phyloP scores from a whole-genome alignment of 108 stramenopile genomes.

The Fistulifera solaris region DNA sequence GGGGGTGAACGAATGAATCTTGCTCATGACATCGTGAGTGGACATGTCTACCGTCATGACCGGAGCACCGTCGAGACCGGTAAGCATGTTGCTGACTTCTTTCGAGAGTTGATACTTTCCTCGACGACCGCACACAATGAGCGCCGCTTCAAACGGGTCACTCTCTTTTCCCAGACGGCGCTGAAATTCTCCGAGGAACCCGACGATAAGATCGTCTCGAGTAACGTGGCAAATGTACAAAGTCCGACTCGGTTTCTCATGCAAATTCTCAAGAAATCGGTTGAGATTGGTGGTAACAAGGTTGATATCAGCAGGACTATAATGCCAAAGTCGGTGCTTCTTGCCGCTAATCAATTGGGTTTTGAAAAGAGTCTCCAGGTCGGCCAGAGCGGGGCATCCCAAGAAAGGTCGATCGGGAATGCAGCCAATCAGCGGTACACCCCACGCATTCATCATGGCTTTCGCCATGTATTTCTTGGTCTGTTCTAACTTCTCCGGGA shows the following conservation, averaged over 20 bases:
- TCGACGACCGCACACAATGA: slow-evolving; percentile 63
- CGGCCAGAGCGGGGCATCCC: slow-evolving; percentile 66
- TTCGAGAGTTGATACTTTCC: slow-evolving; percentile 41
- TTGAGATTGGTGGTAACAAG: slow-evolving; percentile 76
- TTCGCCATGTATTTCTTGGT: slow-evolving; percentile 53
- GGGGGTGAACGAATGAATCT: slow-evolving; percentile 61
- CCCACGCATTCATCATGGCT: slow-evolving; percentile 51
- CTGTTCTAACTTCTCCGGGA: slow-evolving; percentile 74
- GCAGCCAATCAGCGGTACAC: slow-evolving; percentile 74
- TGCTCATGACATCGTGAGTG: slow-evolving; percentile 61
- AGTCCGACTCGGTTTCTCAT: slow-evolving; percentile 45
- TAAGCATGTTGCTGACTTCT: slow-evolving; percentile 49
- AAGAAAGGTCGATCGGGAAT: slow-evolving; percentile 87
- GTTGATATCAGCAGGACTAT: slow-evolving; percentile 56
- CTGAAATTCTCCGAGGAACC: slow-evolving; percentile 71
- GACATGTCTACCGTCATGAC: slow-evolving; percentile 44
- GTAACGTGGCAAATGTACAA: slow-evolving; percentile 82
- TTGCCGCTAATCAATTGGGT: slow-evolving; percentile 58
- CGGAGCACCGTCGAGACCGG: slow-evolving; percentile 29
- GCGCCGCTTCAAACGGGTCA: slow-evolving; percentile 41
- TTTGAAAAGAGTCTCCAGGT: slow-evolving; percentile 73
- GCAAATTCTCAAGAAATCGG: slow-evolving; percentile 75
- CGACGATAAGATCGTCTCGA: slow-evolving; percentile 79
- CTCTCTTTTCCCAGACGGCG: slow-evolving; percentile 22
- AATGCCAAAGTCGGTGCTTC: slow-evolving; percentile 69